A percentile compares a stretch with the other conserved stretches of the same genome.
These are phyloP conservation scores for Blastomyces silverae DNA, from an alignment of 2,329 filamentous ascomycete genomes.

Conservation along the genomic window DNA sequence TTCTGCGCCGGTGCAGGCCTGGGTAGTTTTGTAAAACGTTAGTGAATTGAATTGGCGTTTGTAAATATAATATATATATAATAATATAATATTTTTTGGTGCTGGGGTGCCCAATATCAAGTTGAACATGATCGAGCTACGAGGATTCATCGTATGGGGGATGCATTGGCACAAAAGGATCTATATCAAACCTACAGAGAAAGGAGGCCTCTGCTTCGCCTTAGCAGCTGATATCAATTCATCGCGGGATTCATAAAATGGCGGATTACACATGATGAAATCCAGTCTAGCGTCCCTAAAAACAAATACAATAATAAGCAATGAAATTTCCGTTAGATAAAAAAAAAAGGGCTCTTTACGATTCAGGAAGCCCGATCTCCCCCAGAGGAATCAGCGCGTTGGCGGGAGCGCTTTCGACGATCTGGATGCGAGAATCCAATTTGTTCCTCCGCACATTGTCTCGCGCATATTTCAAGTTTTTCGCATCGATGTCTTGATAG, in stretches of 20 bases:
- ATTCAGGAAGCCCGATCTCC: constrained; percentile 20
- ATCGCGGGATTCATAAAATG: constrained; percentile 72
- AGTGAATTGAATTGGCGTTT: not conserved
- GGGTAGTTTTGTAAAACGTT: not conserved
- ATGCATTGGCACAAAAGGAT: not conserved
- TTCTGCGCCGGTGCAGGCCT: constrained; percentile 62
- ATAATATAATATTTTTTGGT: not conserved
- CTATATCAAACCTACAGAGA: constrained; percentile 50
- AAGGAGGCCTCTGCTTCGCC: constrained; percentile 60
- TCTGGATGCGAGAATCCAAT: constrained; percentile 56
- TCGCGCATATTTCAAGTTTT: constrained; percentile 59
- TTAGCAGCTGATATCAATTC: constrained; percentile 62
- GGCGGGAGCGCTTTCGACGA: constrained; percentile 50
- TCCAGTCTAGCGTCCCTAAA: constrained; percentile 48
- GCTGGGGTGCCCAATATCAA: not conserved
- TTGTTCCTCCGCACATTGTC: constrained; percentile 62
- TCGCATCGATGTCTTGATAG: constrained; percentile 63
- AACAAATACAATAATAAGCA: not conserved
- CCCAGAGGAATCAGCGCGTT: constrained; percentile 57
- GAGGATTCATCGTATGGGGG: not conserved
- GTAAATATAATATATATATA: not conserved
- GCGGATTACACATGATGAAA: constrained; percentile 91
- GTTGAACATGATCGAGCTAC: too few relatives aligned
- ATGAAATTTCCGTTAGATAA: not conserved
- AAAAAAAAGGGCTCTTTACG: constrained; percentile 16